Base-by-base conservation (phyloP, 306 rosid genomes). In the Fragaria nilgerrensis region DNA sequence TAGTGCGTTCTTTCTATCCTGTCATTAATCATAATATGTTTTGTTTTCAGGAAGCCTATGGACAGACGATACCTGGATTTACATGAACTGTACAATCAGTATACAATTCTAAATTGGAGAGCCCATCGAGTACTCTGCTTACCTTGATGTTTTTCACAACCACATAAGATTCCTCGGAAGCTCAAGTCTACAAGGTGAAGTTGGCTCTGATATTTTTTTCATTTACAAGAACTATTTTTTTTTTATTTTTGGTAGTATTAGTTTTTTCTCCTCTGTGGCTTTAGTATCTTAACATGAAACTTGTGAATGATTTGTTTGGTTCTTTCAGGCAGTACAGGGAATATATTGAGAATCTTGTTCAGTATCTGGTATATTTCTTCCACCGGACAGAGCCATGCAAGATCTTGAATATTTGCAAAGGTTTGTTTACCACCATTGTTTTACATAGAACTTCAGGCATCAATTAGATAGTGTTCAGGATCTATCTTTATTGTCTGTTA, bases 351-450 rank as follows among this genome's bases (percentile, higher is more conserved):
- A 92, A 88, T 82, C 93, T 92, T 23, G 75, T 90, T 75, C 91
- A 89, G 85, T 90, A 95, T 77, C 88, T 95, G 32, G 63, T 84
- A 49, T 89, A 88, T 72, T 87, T 88, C 86, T 92, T 90, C 81
- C 96, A 95, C 85, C 80, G 61, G 55, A 92, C 96, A 12, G 97
- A 95, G 83, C 98, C 98, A 77, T 82, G 86, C 96, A 95, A 87
- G 98, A 95, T 86, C 82, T 95, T 77, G 93, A 52, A 95, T 95
- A 85, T 88, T 92, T 75, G 84, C 86, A 8, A 95, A 90, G 98
- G 98, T 94, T 25, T 10, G 5, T 48, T 64, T 77, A 62, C 72
- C 66, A 13, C 68, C 70, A 41, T 44, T 68, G 43, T 36, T 37
- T 68, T 44, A 43, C 69, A 56, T 69, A 19, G 2, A 19, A 12